Conservation (phyloP, 2,329 filamentous ascomycete genomes). For the Xylaria sp. region DNA sequence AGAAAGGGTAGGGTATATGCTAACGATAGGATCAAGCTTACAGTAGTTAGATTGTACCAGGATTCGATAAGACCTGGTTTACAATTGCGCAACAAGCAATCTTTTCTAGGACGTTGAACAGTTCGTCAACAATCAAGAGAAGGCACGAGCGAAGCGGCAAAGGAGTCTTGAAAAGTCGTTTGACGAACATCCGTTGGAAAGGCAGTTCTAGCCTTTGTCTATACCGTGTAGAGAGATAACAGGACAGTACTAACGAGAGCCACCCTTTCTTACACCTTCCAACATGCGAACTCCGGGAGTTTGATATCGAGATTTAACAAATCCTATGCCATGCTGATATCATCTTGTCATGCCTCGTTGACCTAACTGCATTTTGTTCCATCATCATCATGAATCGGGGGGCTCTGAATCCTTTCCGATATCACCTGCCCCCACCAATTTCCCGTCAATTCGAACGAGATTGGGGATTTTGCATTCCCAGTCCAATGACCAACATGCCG, state of each 20-base stretch:
- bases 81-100: too few species aligned
- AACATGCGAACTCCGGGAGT: slow-evolving; percentile 8
- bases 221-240: slow-evolving; percentile 5
- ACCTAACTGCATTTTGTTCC: slow-evolving; percentile 21
- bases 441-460: background rate
- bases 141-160: background rate
- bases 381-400: slow-evolving; percentile 25
- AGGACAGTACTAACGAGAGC: background rate
- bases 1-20: too few species aligned
- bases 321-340: slow-evolving; percentile 25
- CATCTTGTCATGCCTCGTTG: slow-evolving; percentile 18
- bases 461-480: background rate
- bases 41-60: too few species aligned
- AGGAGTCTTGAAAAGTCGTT: background rate
- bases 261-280: slow-evolving; percentile 9
- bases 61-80: too few species aligned
- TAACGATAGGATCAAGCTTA: too few species aligned
- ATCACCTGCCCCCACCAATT: slow-evolving; percentile 3
- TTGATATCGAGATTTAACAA: slow-evolving; percentile 14
- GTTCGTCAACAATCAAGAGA: background rate
- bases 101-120: too few species aligned
- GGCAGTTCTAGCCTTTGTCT: slow-evolving; percentile 3
- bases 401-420: background rate
- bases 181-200: slow-evolving; percentile 5
- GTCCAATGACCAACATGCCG: slow-evolving; percentile 1